Evolutionary conservation across 345 rosid species (phyloP).

Genomic region (Raphanus sativus): DNA sequence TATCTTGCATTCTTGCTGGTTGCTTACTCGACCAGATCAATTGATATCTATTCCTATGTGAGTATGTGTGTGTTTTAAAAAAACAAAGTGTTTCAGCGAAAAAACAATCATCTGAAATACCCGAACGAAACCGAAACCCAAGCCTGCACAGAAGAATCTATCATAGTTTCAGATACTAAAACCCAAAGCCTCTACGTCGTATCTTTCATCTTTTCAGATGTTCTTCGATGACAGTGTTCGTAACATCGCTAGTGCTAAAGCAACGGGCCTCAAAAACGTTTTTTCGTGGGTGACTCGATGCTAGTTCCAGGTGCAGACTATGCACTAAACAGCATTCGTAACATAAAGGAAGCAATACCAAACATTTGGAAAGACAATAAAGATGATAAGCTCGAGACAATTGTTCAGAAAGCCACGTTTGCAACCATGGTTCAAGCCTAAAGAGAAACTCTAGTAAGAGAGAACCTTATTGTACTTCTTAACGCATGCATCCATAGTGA

Average conservation of each 20-base stretch:
- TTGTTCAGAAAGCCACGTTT: neutral
- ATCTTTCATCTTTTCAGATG: conserved; percentile 42
- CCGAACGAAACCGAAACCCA: too few species aligned
- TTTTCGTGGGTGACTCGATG: conserved; percentile 72
- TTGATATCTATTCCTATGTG: neutral
- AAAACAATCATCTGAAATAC: too few species aligned
- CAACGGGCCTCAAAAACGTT: conserved; percentile 68
- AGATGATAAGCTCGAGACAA: neutral
- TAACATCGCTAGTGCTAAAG: conserved; percentile 77
- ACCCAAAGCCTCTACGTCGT: neutral
- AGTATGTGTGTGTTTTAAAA: neutral
- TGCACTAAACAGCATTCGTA: conserved; percentile 75
- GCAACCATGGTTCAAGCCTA: neutral
- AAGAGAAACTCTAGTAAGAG: neutral
- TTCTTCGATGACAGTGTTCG: conserved; percentile 88
- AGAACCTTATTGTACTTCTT: conserved; percentile 1
- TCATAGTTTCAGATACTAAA: neutral
- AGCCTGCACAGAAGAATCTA: neutral
- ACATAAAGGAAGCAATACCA: conserved; percentile 80
- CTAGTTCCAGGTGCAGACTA: conserved; percentile 74
- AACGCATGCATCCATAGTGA: conserved; percentile 12
- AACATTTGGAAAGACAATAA: conserved; percentile 66
- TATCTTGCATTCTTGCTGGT: too few species aligned
- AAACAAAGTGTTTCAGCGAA: too few species aligned
- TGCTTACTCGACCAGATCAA: too few species aligned